Conservation (phyloP, 208 protist species). For the Crithidia bombi region DNA sequence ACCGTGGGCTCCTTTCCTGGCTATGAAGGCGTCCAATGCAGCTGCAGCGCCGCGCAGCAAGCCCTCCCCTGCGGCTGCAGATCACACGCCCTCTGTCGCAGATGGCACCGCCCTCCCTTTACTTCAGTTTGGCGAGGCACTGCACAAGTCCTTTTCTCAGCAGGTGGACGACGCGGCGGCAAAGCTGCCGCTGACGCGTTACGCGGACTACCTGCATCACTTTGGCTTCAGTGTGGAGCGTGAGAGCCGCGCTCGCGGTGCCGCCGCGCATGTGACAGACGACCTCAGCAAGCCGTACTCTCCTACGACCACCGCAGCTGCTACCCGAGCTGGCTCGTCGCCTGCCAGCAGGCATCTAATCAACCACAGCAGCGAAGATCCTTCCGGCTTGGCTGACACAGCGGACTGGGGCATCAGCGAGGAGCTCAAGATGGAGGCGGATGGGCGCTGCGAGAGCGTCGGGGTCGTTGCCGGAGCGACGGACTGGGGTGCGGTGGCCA, state of each 20-base stretch:
- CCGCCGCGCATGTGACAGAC: not conserved
- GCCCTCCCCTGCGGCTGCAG: not conserved
- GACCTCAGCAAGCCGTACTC: not conserved
- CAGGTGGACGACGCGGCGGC: conserved; percentile 11
- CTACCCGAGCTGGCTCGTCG: not conserved
- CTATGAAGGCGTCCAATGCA: not conserved
- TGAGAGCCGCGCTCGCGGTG: conserved; percentile 28
- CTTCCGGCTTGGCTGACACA: conserved; percentile 25
- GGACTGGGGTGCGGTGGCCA: conserved; percentile 29
- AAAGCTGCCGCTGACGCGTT: conserved; percentile 56
- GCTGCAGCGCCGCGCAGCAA: not conserved
- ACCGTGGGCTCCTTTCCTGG: not conserved
- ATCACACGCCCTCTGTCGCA: not conserved
- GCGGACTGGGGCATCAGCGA: conserved; percentile 57
- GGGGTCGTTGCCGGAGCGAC: conserved; percentile 20
- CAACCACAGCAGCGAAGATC: conserved; percentile 11
- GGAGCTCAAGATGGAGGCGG: conserved; percentile 44
- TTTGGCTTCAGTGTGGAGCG: conserved; percentile 84
- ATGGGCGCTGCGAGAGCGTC: conserved; percentile 36
- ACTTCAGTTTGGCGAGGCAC: conserved; percentile 49
- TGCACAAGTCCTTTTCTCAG: conserved; percentile 45
- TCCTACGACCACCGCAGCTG: no score
- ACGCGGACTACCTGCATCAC: conserved; percentile 84
- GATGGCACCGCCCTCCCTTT: conserved; percentile 16
- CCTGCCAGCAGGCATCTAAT: not conserved